Evolutionary conservation across 805 yeast genomes (phyloP).

Genomic region (Candida koratica): DNA sequence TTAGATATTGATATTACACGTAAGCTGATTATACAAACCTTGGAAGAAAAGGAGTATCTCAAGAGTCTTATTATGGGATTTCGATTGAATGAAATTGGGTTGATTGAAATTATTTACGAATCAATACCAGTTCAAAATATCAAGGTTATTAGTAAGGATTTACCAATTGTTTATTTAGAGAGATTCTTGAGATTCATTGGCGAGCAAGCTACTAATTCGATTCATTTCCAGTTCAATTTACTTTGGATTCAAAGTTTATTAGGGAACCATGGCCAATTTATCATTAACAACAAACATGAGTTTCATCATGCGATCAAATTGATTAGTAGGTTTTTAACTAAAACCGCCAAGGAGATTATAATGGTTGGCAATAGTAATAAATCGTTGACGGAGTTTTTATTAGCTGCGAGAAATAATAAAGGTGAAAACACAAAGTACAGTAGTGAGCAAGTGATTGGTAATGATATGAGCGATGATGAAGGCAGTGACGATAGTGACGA

Average conservation of each 20-base stretch:
- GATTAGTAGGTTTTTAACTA: constrained; percentile 68
- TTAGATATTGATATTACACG: constrained; percentile 91
- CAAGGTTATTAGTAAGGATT: constrained; percentile 55
- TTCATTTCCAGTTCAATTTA: constrained; percentile 79
- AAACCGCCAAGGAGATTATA: constrained; percentile 72
- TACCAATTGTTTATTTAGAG: constrained; percentile 75
- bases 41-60: constrained; percentile 60
- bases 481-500: constrained; percentile 30
- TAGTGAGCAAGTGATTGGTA: constrained; percentile 22
- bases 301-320: constrained; percentile 64
- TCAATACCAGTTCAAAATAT: constrained; percentile 68
- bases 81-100: constrained; percentile 76
- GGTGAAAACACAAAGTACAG: constrained; percentile 22
- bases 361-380: constrained; percentile 50
- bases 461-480: constrained; percentile 25
- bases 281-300: constrained; percentile 56
- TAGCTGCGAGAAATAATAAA: constrained; percentile 21
- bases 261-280: constrained; percentile 71
- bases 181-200: constrained; percentile 69
- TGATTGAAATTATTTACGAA: constrained; percentile 73
- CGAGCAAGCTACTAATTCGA: constrained; percentile 60
- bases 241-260: constrained; percentile 74
- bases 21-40: constrained; percentile 58
- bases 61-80: constrained; percentile 89
- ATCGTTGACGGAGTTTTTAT: constrained; percentile 52